phyloP scores from a whole-genome alignment of 805 yeast species.

The Millerago galiae region DNA sequence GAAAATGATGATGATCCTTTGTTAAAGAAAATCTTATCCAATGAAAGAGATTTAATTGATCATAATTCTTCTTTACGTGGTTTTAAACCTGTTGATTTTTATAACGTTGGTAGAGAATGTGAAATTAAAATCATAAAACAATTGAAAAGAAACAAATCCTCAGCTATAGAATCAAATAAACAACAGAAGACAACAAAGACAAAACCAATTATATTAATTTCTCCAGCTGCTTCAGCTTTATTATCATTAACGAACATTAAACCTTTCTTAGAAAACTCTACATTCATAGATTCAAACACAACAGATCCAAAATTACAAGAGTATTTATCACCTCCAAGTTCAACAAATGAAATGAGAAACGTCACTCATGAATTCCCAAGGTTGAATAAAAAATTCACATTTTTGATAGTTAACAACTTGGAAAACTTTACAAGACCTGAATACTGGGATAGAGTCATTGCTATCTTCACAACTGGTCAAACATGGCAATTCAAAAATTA shows the following conservation, averaged over 20 bases:
- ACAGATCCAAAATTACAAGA: slow-evolving; percentile 28
- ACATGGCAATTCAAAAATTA: slow-evolving; percentile 93
- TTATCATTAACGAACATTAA: slow-evolving; percentile 60
- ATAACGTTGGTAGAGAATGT: slow-evolving; percentile 59
- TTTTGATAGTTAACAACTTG: slow-evolving; percentile 81
- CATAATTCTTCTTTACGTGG: slow-evolving; percentile 63
- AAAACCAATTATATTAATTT: slow-evolving; percentile 62
- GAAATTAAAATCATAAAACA: slow-evolving; percentile 49
- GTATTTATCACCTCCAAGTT: slow-evolving; percentile 26
- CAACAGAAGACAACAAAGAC: slow-evolving; percentile 13
- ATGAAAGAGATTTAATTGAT: slow-evolving; percentile 47
- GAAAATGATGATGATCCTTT: slow-evolving; percentile 25
- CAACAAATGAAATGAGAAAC: slow-evolving; percentile 31
- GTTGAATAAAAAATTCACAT: slow-evolving; percentile 49
- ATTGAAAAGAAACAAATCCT: slow-evolving; percentile 17
- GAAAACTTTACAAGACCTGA: slow-evolving; percentile 88
- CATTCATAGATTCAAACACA: slow-evolving; percentile 47
- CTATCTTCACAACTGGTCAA: slow-evolving; percentile 95
- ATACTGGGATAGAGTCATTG: slow-evolving; percentile 96
- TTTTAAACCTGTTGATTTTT: slow-evolving; percentile 56
- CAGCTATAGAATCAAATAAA: slow-evolving; percentile 7
- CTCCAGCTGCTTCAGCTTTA: slow-evolving; percentile 75
- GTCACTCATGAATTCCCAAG: slow-evolving; percentile 49
- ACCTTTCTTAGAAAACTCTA: slow-evolving; percentile 67
- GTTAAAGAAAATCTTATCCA: slow-evolving; percentile 22